These are phyloP conservation scores for Fusarium pilosicola DNA, from an alignment of 2,329 filamentous ascomycete genomes.

Conservation along the genomic window DNA sequence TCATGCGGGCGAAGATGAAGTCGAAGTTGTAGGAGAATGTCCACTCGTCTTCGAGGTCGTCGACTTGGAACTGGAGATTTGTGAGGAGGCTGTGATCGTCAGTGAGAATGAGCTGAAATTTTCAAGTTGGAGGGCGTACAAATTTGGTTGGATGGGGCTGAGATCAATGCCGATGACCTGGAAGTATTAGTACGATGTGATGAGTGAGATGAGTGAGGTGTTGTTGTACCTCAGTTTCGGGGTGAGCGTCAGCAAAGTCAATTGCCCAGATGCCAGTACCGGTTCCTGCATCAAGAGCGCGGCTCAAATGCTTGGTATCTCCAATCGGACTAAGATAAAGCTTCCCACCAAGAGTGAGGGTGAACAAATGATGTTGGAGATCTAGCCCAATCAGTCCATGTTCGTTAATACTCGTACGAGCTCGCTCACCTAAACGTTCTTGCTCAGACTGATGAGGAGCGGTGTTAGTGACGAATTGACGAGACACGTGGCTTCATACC, in stretches of 20 bases:
- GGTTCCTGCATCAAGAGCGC: slow-evolving; percentile 59
- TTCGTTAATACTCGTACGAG: rapidly evolving
- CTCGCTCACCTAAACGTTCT: slow-evolving; percentile 44
- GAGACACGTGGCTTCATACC: slow-evolving; percentile 22
- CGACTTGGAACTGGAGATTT: slow-evolving; percentile 60
- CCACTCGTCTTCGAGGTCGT: slow-evolving; percentile 56
- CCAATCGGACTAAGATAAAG: slow-evolving; percentile 44
- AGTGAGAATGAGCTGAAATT: background rate
- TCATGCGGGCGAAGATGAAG: slow-evolving; percentile 53
- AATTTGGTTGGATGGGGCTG: slow-evolving; percentile 54
- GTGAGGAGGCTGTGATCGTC: slow-evolving; percentile 53
- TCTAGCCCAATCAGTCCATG: slow-evolving; percentile 27
- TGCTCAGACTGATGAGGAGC: slow-evolving; percentile 41
- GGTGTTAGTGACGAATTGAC: slow-evolving; percentile 10
- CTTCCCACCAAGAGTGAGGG: slow-evolving; percentile 47
- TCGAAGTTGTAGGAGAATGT: slow-evolving; percentile 53
- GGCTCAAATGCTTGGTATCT: slow-evolving; percentile 34
- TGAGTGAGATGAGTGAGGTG: rapidly evolving
- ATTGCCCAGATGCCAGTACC: slow-evolving; percentile 60
- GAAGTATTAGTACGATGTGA: background rate
- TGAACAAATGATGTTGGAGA: slow-evolving; percentile 51
- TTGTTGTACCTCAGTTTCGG: slow-evolving; percentile 41
- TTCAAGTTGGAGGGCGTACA: slow-evolving; percentile 36
- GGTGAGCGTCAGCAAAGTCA: slow-evolving; percentile 52
- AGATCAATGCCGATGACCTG: slow-evolving; percentile 54